These are phyloP conservation scores for Verticillium klebahnii DNA, from an alignment of 2,329 filamentous ascomycete species.

Conservation along the genomic window DNA sequence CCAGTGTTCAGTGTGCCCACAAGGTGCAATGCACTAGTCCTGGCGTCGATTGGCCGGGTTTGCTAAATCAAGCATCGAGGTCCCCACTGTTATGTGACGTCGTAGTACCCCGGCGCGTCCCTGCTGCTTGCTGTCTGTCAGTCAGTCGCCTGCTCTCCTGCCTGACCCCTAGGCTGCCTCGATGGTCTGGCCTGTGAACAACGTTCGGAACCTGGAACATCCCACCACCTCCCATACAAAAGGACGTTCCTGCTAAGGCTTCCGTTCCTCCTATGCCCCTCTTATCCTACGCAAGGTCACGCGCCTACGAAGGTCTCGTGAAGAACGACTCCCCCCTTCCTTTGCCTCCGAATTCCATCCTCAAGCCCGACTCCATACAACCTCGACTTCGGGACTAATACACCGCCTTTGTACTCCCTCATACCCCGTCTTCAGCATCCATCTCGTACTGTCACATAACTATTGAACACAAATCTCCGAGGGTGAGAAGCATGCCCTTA, in stretches of 20 bases:
- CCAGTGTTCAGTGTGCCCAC: too few relatives aligned
- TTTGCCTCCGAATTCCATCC: background rate
- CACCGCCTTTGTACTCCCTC: background rate
- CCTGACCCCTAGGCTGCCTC: background rate
- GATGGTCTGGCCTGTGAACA: background rate
- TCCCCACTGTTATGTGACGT: background rate
- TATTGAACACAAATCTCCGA: background rate
- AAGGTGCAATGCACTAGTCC: too few relatives aligned
- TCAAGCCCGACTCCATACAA: background rate
- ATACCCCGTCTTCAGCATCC: conserved; percentile 4
- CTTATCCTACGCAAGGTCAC: background rate
- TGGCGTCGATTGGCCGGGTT: background rate
- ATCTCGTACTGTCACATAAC: conserved; percentile 21
- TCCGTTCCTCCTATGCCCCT: background rate
- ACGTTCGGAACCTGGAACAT: background rate
- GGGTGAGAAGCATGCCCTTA: conserved; percentile 22
- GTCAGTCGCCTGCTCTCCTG: background rate
- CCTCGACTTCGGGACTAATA: background rate
- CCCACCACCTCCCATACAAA: background rate
- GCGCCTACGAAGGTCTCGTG: background rate
- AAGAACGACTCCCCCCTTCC: background rate
- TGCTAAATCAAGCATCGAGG: background rate
- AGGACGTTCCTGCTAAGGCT: background rate
- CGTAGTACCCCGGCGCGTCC: background rate
- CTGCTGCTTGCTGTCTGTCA: background rate